phyloP scores from a whole-genome alignment of 768 basidiomycete species.

The Amanita muscaria region DNA sequence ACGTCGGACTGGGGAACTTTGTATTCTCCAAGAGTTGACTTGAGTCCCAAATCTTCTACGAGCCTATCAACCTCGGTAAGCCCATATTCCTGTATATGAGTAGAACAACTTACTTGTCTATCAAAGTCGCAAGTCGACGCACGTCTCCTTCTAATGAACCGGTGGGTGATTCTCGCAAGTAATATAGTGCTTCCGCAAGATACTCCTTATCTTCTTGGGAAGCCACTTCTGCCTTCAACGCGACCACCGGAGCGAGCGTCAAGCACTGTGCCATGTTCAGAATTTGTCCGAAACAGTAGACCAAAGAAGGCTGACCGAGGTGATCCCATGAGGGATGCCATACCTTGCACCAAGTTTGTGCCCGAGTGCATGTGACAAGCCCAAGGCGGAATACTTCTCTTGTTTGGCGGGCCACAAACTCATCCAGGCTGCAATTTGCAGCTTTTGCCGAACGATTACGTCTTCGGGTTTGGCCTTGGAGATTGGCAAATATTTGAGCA shows the following conservation, averaged over 20 bases:
- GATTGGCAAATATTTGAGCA: constrained; percentile 65
- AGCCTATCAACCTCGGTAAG: constrained; percentile 31
- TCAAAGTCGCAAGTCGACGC: constrained; percentile 39
- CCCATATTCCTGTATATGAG: neutral
- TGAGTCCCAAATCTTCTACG: constrained; percentile 48
- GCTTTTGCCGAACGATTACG: constrained; percentile 53
- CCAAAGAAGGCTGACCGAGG: constrained; percentile 44
- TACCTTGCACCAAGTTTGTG: constrained; percentile 69
- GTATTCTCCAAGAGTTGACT: constrained; percentile 49
- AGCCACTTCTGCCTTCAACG: constrained; percentile 46
- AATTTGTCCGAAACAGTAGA: neutral
- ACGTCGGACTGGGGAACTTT: constrained; percentile 54
- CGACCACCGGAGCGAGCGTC: constrained; percentile 58
- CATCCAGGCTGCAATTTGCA: constrained; percentile 76
- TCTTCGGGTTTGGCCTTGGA: constrained; percentile 51
- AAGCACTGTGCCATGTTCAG: constrained; percentile 41
- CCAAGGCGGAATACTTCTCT: constrained; percentile 42
- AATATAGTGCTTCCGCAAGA: constrained; percentile 48
- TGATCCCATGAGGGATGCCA: constrained; percentile 73
- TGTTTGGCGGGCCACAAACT: constrained; percentile 60
- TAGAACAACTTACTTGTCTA: constrained; percentile 39
- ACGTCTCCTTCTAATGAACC: constrained; percentile 61
- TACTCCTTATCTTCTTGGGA: constrained; percentile 54
- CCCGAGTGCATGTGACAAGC: constrained; percentile 64
- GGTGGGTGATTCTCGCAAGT: constrained; percentile 50